Conservation (phyloP, 257 asterid genomes). For the Solanum dulcamara region DNA sequence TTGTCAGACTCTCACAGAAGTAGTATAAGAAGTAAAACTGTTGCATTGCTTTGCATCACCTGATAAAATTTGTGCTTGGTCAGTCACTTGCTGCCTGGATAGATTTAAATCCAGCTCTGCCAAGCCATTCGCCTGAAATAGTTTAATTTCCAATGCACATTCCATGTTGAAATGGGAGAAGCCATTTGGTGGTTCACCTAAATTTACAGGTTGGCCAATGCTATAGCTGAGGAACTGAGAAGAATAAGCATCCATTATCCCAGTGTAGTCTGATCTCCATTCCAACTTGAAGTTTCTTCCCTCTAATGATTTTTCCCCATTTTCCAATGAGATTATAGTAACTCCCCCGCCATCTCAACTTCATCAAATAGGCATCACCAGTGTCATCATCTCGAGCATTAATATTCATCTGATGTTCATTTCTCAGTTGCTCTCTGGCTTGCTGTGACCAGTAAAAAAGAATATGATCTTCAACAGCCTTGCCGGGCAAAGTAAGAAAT, state of each 20-base stretch:
- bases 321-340: slow-evolving; percentile 76
- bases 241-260: slow-evolving; percentile 59
- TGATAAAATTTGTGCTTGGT: background rate
- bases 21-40: background rate
- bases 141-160: background rate
- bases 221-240: slow-evolving; percentile 44
- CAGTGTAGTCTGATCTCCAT: slow-evolving; percentile 62
- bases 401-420: slow-evolving; percentile 54
- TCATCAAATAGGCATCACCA: slow-evolving; percentile 59
- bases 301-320: slow-evolving; percentile 78
- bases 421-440: slow-evolving; percentile 58
- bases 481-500: slow-evolving; percentile 76
- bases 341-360: slow-evolving; percentile 70
- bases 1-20: background rate
- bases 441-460: slow-evolving; percentile 56
- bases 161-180: background rate
- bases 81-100: background rate
- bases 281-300: slow-evolving; percentile 54
- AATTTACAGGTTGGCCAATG: slow-evolving; percentile 7
- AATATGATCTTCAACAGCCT: slow-evolving; percentile 72
- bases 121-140: background rate
- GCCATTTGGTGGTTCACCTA: background rate
- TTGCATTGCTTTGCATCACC: background rate
- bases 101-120: background rate
- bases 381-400: slow-evolving; percentile 73